Percentiles rank a stretch among this genome's conserved stretches.
Evolutionary conservation across 495 filamentous ascomycete species (phyloP).

Genomic region (Neurospora tetraspora): DNA sequence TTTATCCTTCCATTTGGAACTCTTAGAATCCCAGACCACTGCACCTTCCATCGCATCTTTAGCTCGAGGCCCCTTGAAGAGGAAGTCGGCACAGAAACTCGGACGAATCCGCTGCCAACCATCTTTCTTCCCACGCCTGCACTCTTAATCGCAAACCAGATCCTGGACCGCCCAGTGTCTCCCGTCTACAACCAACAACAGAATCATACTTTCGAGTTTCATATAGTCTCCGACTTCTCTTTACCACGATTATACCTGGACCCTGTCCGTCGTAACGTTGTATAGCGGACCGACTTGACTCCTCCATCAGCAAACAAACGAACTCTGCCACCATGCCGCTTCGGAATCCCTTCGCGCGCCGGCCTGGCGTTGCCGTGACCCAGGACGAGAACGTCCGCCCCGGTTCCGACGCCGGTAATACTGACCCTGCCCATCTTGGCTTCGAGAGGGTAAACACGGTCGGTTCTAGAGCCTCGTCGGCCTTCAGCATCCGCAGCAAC

Average conservation of each 20-base stretch:
- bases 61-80: not conserved
- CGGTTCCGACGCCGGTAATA: slow-evolving; percentile 21
- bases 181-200: not conserved
- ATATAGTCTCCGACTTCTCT: not conserved
- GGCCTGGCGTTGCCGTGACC: slow-evolving; percentile 35
- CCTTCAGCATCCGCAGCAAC: slow-evolving; percentile 52
- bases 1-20: not conserved
- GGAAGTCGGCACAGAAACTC: not conserved
- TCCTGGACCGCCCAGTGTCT: not conserved
- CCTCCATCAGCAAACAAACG: not conserved
- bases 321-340: slow-evolving; percentile 51
- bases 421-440: slow-evolving; percentile 26
- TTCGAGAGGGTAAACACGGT: slow-evolving; percentile 47
- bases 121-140: not conserved
- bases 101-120: not conserved
- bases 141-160: not conserved
- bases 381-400: slow-evolving; percentile 46
- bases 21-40: not conserved
- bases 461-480: slow-evolving; percentile 45
- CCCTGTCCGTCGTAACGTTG: not conserved
- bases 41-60: not conserved
- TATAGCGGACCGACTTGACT: not conserved
- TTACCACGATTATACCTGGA: not conserved
- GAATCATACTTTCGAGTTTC: not conserved
- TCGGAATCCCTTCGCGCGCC: slow-evolving; percentile 62